Percentiles rank a stretch among this genome's conserved stretches.
Evolutionary conservation across 1,139 yeast species (phyloP).

Genomic region (Geotrichum aggregatum): DNA sequence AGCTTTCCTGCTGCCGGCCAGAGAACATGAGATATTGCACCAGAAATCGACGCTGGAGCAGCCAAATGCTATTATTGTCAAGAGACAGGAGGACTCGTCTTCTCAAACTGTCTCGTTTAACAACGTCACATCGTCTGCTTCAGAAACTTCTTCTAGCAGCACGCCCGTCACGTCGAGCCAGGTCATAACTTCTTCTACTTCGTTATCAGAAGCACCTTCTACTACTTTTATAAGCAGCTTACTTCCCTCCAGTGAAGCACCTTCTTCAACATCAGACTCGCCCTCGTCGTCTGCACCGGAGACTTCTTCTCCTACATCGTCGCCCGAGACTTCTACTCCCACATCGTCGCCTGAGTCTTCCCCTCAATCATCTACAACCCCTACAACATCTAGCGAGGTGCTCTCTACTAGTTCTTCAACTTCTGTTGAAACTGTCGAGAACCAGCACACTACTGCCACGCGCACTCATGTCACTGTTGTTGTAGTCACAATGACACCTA

Average conservation of each 20-base stretch:
- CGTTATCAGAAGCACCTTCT: neutral
- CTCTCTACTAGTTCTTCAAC: constrained; percentile 5
- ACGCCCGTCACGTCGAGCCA: neutral
- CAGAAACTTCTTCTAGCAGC: neutral
- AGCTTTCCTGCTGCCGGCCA: constrained; percentile 1
- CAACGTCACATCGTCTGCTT: neutral
- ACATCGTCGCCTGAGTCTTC: neutral
- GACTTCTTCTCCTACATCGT: neutral
- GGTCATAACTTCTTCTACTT: neutral
- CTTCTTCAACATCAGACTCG: neutral
- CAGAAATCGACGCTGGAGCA: neutral
- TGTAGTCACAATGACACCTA: constrained; percentile 12
- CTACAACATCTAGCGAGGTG: neutral
- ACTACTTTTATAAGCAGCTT: neutral
- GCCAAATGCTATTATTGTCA: neutral
- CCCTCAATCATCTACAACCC: neutral
- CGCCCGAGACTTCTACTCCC: neutral
- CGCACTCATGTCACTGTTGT: constrained; percentile 17
- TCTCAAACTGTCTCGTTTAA: constrained; percentile 2
- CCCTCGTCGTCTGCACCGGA: constrained; percentile 1
- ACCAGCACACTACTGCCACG: constrained; percentile 17
- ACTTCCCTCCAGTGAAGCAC: no score
- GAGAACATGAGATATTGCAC: constrained; percentile 8
- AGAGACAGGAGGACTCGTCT: constrained; percentile 4
- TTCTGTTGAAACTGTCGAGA: constrained; percentile 2